Evolutionary conservation across 106 monocot genomes (phyloP), one percentile per base, ranked within the genome.

Genomic region (Allium cepa): DNA sequence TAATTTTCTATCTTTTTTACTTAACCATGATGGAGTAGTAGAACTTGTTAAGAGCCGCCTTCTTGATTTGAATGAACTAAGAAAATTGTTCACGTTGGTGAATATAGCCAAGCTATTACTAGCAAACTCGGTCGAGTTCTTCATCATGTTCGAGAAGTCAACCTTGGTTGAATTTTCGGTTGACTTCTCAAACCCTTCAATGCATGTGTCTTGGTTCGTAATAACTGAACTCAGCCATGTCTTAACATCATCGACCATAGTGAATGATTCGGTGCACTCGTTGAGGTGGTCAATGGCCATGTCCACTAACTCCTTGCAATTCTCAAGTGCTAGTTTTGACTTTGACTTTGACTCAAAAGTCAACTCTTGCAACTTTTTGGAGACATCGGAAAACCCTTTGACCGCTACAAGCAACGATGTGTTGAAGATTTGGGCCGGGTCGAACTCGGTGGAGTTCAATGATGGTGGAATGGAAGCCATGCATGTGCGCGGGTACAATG

Each of bases 211-310:
- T 60, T 82, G 81, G 79, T 91, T 81, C 15, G 91, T 95, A 48
- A 95, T 70, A 7, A 87, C 88, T 14, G 91, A 85, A 81, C 91
- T 85, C 11, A 85, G 78, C 85, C 85, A 85, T 10, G 87, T 87
- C 49, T 69, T 53, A n/a, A 80, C 26, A 36, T 87, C 87, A 10
- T 75, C 71, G 1, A 56, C 57, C 26, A 62, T 66, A 51, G 12
- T 4, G 50, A 17, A 9, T 14, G 18, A n/a, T 8, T 70, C 73
- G 10, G 71, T 76, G 73, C 78, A 81, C 47, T 81, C 75, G 69
- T 68, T 63, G 52, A 92, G 78, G 5, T 76, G 85, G 7, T 80
- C 74, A 15, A 85, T 8, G 53, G 69, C 84, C 64, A 70, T 66
- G 57, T 88, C 87, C 3, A 92, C 64, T 49, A 92, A 81, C 76